phyloP scores from a whole-genome alignment of 192 early-diverging fungal species.

The Globomyces pollinis-pini region DNA sequence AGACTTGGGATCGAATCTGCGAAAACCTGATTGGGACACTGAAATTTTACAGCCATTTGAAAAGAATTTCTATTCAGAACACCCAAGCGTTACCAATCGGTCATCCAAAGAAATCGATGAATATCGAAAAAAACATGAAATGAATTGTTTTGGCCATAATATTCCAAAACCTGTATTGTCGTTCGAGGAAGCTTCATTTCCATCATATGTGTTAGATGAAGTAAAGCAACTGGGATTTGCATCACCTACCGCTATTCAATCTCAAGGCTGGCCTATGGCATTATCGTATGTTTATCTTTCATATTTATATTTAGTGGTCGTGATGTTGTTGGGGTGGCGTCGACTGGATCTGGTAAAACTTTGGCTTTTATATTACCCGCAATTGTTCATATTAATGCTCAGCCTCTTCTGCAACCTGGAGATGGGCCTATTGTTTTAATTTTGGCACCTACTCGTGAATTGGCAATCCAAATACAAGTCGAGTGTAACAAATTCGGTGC shows the following conservation, averaged over 20 bases:
- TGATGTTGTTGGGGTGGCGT: conserved; percentile 62
- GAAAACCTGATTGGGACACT: conserved; percentile 63
- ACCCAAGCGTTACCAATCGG: conserved; percentile 60
- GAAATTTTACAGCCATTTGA: conserved; percentile 67
- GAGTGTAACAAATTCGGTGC: conserved; percentile 91
- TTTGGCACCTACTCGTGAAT: conserved; percentile 92
- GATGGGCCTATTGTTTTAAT: conserved; percentile 97
- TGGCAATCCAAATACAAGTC: conserved; percentile 93
- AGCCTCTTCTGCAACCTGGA: conserved; percentile 80
- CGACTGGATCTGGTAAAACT: conserved; percentile 75
- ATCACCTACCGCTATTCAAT: conserved; percentile 87
- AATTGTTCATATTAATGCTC: conserved; percentile 97
- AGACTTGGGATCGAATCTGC: conserved; percentile 33
- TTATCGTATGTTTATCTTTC: too few relatives aligned
- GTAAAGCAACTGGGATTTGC: conserved; percentile 77
- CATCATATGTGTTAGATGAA: conserved; percentile 83
- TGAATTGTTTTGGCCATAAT: conserved; percentile 72
- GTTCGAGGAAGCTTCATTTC: conserved; percentile 90
- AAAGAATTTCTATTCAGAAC: conserved; percentile 96
- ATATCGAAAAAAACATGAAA: conserved; percentile 70
- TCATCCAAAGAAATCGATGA: conserved; percentile 65
- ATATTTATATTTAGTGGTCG: conserved; percentile 88
- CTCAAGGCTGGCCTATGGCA: conserved; percentile 98
- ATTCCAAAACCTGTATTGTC: conserved; percentile 84
- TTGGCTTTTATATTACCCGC: conserved; percentile 90